These are phyloP conservation scores for Arachnopeziza araneosa DNA, from an alignment of 2,329 filamentous ascomycete genomes.

Conservation along the genomic window DNA sequence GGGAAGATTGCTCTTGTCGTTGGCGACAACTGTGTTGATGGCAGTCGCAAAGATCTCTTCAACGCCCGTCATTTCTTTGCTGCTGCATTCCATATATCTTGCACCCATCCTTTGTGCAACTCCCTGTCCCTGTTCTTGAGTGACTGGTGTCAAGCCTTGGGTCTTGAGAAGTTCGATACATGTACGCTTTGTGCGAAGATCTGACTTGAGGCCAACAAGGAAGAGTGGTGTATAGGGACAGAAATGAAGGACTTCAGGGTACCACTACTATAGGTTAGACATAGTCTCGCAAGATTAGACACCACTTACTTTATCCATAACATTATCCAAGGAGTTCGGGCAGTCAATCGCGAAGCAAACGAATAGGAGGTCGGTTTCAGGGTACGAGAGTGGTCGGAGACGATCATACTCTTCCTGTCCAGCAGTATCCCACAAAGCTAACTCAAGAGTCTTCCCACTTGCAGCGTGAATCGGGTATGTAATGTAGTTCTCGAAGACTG, in stretches of 20 bases:
- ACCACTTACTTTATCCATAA: slow-evolving; percentile 84
- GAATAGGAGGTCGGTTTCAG: slow-evolving; percentile 95
- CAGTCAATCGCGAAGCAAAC: slow-evolving; percentile 99
- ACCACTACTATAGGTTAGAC: slow-evolving; percentile 62
- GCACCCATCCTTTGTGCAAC: slow-evolving; percentile 94
- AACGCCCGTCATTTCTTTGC: slow-evolving; percentile 93
- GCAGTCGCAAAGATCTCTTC: slow-evolving; percentile 94
- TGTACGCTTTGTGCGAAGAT: slow-evolving; percentile 89
- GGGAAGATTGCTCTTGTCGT: slow-evolving; percentile 57
- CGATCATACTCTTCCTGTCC: slow-evolving; percentile 99
- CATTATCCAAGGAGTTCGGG: slow-evolving; percentile 95
- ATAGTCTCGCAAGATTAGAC: not conserved
- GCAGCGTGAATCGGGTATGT: slow-evolving; percentile 86
- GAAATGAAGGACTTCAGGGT: slow-evolving; percentile 97
- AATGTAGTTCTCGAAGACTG: slow-evolving; percentile 99
- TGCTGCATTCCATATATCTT: slow-evolving; percentile 96
- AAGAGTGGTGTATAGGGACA: slow-evolving; percentile 95
- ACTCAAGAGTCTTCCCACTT: slow-evolving; percentile 89
- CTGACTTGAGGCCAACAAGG: slow-evolving; percentile 93
- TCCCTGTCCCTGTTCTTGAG: slow-evolving; percentile 77
- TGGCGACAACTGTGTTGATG: slow-evolving; percentile 82
- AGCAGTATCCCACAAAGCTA: slow-evolving; percentile 97
- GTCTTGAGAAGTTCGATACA: slow-evolving; percentile 99
- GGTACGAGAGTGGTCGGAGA: slow-evolving; percentile 90
- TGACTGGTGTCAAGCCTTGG: slow-evolving; percentile 92